Conservation (phyloP, 176 grass and related monocot species). For the Coix lacrymajobi region DNA sequence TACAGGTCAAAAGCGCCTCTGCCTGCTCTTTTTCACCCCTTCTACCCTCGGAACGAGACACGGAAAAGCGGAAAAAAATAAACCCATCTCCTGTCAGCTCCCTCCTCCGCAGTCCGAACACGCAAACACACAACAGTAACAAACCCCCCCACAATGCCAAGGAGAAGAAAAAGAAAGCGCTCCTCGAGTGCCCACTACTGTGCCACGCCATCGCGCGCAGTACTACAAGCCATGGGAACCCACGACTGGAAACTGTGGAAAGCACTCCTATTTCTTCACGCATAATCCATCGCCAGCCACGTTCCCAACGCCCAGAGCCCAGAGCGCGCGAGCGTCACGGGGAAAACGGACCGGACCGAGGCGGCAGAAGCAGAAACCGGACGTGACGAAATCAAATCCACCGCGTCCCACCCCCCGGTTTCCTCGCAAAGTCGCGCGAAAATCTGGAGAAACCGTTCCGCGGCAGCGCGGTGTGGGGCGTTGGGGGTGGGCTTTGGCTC, state of each 20-base stretch:
- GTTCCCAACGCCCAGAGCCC: neutral
- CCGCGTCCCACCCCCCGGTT: neutral
- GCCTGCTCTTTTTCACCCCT: slow-evolving; percentile 5
- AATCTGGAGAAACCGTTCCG: neutral
- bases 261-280: slow-evolving; percentile 28
- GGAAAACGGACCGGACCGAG: neutral
- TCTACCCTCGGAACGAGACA: slow-evolving; percentile 8
- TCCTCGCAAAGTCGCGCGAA: neutral
- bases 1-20: slow-evolving; percentile 26
- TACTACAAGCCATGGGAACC: neutral
- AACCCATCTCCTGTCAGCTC: neutral
- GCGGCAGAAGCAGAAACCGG: neutral
- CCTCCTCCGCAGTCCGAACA: no score
- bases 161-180: neutral
- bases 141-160: no score
- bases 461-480: neutral
- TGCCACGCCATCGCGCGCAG: neutral
- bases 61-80: slow-evolving; percentile 8
- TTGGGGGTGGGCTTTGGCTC: neutral
- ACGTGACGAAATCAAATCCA: neutral
- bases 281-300: slow-evolving; percentile 24
- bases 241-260: neutral
- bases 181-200: neutral
- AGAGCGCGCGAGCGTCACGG: neutral
- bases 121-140: no score